These are phyloP conservation scores for Boechera stricta DNA, from an alignment of 345 rosid species.

Conservation along the genomic window DNA sequence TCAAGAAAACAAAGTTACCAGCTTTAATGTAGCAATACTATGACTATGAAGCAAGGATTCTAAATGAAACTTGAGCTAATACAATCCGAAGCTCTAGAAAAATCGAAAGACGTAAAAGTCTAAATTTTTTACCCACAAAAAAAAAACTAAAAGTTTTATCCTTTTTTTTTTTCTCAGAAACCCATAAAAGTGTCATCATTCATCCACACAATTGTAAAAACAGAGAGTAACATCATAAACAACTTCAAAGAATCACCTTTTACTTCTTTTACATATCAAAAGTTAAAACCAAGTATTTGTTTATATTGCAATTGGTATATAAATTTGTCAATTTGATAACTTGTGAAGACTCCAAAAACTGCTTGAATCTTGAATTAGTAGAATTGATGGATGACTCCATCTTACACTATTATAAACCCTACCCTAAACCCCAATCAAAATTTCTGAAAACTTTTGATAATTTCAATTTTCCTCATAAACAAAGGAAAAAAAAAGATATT, in stretches of 20 bases:
- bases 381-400: neutral
- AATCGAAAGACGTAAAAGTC: neutral
- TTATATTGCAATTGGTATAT: neutral
- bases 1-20: neutral
- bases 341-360: neutral
- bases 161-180: neutral
- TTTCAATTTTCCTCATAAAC: neutral
- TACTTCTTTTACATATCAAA: neutral
- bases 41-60: slow-evolving; percentile 17
- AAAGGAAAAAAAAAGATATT: neutral
- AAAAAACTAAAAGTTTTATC: neutral
- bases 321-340: neutral
- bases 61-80: neutral
- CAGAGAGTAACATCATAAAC: neutral
- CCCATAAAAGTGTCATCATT: neutral
- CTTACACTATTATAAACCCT: neutral
- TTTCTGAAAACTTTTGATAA: neutral
- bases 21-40: neutral
- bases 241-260: neutral
- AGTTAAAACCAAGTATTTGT: neutral
- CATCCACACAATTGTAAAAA: neutral
- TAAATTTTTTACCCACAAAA: neutral
- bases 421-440: neutral
- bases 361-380: neutral
- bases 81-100: neutral